Base-by-base conservation (phyloP, 2,329 filamentous ascomycete species). In the Fusarium sp. region DNA sequence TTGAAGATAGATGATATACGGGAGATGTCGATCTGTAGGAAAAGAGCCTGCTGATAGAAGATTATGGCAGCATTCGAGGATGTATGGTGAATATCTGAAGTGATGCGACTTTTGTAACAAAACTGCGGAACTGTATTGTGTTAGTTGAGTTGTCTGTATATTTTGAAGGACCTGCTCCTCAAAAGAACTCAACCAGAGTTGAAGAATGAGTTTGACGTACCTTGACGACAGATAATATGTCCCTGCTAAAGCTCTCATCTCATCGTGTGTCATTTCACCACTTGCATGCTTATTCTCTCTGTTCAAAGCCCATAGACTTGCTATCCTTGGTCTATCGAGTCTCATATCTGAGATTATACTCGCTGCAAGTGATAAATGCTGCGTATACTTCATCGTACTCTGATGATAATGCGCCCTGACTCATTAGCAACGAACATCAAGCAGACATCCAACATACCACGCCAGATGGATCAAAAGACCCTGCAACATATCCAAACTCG, bases 381-480 rank as follows among this genome's bases (percentile, higher is more conserved):
- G 78, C 1, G 72, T 75, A 40, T 76, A 75, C 42, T 71, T 74
- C 52, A 75, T 69, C 4, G 72, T 72, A 7, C 70, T 60, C 20
- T 75, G 76, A 25, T 78, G 78, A 41, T 73, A 79, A 60, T 79
- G 78, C 4, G 77, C 78, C 77, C 77, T 79, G 34, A 7, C 2
- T 11, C 6, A 16, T 76, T 62, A 73, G 66, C 48, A 32, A 40
- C 14, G 34, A 56, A 29, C 6, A 22, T 4, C 27, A 30, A 20
- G 10, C 25, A 14, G 2, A 9, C 12, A 8, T 4, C 7, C 7
- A 5, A 49, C 67, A 22, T 71, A 79, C 77, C 78, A 79, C 13
- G 78, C 77, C 20, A 79, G 25, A 32, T 74, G 69, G 3, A 79
- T 70, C 11, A 79, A 69, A 1, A 79, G 70, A 16, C 74, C 76